Evolutionary conservation across 306 rosid species (phyloP), one percentile per base, ranked within the genome.

Genomic region (Geum urbanum): DNA sequence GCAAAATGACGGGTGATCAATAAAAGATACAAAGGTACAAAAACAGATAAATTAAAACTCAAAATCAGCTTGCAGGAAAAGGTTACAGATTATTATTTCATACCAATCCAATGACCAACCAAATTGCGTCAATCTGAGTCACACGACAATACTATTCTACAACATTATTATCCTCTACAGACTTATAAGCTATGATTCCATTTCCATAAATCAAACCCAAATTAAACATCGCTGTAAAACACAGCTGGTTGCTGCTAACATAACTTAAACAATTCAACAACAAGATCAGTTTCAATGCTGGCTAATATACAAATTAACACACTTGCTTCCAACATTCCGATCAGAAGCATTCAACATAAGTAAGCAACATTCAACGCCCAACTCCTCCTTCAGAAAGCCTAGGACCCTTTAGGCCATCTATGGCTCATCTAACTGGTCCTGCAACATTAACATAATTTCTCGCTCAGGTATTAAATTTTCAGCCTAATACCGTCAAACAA

Each of bases 361-460:
- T 53, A 77, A 82, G 84, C 76, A 83, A 83, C 91, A 86, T 83
- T 88, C 79, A 70, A 72, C 80, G 87, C 86, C 96, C 89, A 85
- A 84, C 87, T 81, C 86, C 78, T 73, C 66, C 80, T 79, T 71
- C 74, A 83, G 73, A 79, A 85, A 77, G 85, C 79, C 74, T 43
- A 71, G 71, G 79, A 74, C 70, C 67, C 69, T 49, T 75, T 79
- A 66, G 44, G 74, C 81, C 76, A 67, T 74, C 90, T 86, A 91
- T 48, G 96, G 89, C 82, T 91, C 97, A 46, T 91, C 97, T 54
- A 91, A 82, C 80, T 84, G 91, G 79, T 91, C 97, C 97, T 91
- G 94, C 86, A 84, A 11, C 35, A 39, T 67, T 58, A 79, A 50
- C 50, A 58, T 16, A 61, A 52, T 22, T 47, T 72, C 37, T 51